Base-by-base conservation (phyloP, 2,329 filamentous ascomycete species). In the Polytolypa hystricis region DNA sequence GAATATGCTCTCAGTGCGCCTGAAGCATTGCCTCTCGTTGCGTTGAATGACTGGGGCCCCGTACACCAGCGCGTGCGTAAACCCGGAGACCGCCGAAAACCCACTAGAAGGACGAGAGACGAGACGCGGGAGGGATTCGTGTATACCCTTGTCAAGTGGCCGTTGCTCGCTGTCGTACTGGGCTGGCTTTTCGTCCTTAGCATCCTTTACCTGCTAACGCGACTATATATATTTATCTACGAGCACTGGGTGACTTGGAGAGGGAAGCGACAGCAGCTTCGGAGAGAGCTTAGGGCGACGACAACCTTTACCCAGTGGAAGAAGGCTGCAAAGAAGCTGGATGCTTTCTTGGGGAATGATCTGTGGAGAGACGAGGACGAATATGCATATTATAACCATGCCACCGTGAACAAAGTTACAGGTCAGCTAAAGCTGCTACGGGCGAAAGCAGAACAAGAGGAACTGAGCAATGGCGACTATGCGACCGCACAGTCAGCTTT, bases 1-100 rank as follows among this genome's bases (percentile, higher is more conserved):
- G 79, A 81, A 42, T 75, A 74, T 41, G 89, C 89, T 5, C 72
- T 95, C 6, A 73, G 77, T n/a, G 84, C 83, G 1, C 85, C 87
- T 0, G 85, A 93, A 43, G 74, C 75, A 1, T 70, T 79, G 27
- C 77, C 81, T 23, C 77, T 96, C 50, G 83, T 84, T 3, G 89
- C 91, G 27, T 77, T 93, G 54, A 93, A 93, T 57, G 91, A 98
- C 66, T 98, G 91, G 91, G 79, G 84, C 11, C 91, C 91, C 0
- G 76, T 96, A 9, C 79, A 82, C 48, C 76, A 89, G 54, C 78
- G 73, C 39, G 70, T 87, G 15, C 67, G 69, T 40, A 64, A 57
- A 56, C 60, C 51, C 44, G 5, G 70, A 40, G 40, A 38, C 5
- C 54, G 73, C 19, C 70, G 70, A 21, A 64, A 58, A 40, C 42